phyloP scores from a whole-genome alignment of 495 filamentous ascomycete genomes.

The Aspergillus homomorphus region DNA sequence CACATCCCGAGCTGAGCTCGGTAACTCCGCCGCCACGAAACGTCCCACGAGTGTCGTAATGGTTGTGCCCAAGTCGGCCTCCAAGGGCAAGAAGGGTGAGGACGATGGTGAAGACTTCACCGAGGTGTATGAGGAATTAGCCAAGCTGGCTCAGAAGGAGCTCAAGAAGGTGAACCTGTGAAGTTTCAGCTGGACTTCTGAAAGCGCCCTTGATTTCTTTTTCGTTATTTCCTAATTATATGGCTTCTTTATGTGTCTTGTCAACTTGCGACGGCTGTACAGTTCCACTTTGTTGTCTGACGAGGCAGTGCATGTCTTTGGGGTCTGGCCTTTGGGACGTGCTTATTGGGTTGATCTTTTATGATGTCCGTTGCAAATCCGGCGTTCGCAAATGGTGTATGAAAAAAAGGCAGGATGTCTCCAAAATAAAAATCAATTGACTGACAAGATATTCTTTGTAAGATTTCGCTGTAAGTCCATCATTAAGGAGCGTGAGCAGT shows the following conservation, averaged over 20 bases:
- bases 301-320: conserved; percentile 45
- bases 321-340: conserved; percentile 43
- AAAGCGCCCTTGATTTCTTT: conserved; percentile 17
- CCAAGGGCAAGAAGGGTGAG: conserved; percentile 52
- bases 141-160: conserved; percentile 73
- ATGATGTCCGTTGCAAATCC: conserved; percentile 43
- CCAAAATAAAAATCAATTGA: conserved; percentile 24
- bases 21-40: conserved; percentile 87
- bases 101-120: conserved; percentile 63
- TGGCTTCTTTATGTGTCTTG: conserved; percentile 30
- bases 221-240: conserved; percentile 29
- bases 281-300: conserved; percentile 43
- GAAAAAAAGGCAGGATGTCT: conserved; percentile 43
- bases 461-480: neutral
- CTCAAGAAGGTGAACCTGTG: conserved; percentile 46
- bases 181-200: conserved; percentile 20
- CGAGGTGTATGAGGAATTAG: conserved; percentile 68
- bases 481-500: too few relatives aligned
- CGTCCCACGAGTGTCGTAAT: conserved; percentile 92
- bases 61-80: conserved; percentile 59
- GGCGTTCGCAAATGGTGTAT: conserved; percentile 48
- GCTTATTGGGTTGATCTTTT: conserved; percentile 33
- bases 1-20: conserved; percentile 80
- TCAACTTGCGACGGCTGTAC: conserved; percentile 42
- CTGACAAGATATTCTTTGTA: conserved; percentile 11